phyloP scores from a whole-genome alignment of 108 stramenopile genomes.

The Skeletonema potamos region DNA sequence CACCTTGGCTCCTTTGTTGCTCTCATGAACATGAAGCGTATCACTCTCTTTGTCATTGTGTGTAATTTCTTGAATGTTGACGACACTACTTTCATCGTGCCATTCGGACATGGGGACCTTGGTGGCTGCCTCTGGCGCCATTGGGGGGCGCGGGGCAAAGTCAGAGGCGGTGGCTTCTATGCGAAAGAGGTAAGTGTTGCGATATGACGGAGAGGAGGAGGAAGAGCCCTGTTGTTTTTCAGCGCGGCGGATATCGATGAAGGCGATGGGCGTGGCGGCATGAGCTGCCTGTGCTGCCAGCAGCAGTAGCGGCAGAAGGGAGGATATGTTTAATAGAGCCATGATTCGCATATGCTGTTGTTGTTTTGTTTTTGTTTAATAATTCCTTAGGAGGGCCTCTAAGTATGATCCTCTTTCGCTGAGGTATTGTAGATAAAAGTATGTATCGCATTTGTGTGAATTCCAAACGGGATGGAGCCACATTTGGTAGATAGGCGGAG shows the following conservation, averaged over 20 bases:
- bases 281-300: not conserved
- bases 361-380: no score
- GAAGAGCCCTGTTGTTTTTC: not conserved
- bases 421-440: no score
- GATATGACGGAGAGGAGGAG: not conserved
- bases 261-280: conserved; percentile 15
- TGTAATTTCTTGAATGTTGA: not conserved
- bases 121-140: conserved; percentile 10
- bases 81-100: not conserved
- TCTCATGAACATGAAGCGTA: not conserved
- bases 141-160: conserved; percentile 18
- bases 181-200: conserved; percentile 19
- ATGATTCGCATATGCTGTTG: no score
- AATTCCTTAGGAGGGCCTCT: no score
- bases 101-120: conserved; percentile 5
- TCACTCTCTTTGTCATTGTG: not conserved
- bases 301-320: not conserved
- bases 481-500: no score
- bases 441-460: no score
- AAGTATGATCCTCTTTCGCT: no score
- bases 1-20: not conserved
- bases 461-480: no score
- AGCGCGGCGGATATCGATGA: conserved; percentile 25
- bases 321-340: not conserved
- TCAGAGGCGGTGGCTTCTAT: conserved; percentile 18